Evolutionary conservation across 1,139 yeast genomes (phyloP), one percentile per base, ranked within the genome.

Genomic region (Debaryomyces singareniensis): DNA sequence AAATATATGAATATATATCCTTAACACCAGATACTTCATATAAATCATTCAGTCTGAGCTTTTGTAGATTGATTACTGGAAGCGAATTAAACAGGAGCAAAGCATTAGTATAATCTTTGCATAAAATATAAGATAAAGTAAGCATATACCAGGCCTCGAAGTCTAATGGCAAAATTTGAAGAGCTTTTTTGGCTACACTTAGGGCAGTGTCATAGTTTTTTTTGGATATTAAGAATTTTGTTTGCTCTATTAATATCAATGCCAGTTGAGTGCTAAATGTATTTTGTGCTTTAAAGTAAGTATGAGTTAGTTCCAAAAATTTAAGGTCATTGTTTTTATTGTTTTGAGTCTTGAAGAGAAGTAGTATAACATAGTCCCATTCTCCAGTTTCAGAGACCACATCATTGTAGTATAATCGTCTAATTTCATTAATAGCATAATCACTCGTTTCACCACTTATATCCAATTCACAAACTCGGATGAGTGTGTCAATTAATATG

Each of bases 91-190:
- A 44, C 9, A 61, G 51, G 7, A 49, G 36, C 13, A 66, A 40
- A 1, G 71, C 71, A 26, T 43, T 44, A 24, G 43, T 45, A 35
- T 45, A 55, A 30, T 64, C 51, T n/a, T 49, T 47, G 2, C 34
- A 38, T 27, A 65, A 39, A 10, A 62, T 44, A 35, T 64, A 60
- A 35, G 64, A 52, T 21, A 64, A 44, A 3, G 61, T 49, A 22
- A 66, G 45, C 24, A 47, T 43, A 39, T 49, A 57, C 71, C 72
- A 66, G 26, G 61, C 51, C 20, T 65, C 71, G 33, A 57, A 66
- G 36, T 66, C 71, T 24, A 64, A 51, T 4, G 71, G 71, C 21
- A 65, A 42, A 4, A 63, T 48, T 18, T 48, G 39, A 6, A 64
- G 52, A 13, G 62, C 49, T 14, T 47, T 49, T 31, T 57, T 44